These are phyloP conservation scores for Coffea eugenioides DNA, from an alignment of 257 asterid genomes.

Conservation along the genomic window DNA sequence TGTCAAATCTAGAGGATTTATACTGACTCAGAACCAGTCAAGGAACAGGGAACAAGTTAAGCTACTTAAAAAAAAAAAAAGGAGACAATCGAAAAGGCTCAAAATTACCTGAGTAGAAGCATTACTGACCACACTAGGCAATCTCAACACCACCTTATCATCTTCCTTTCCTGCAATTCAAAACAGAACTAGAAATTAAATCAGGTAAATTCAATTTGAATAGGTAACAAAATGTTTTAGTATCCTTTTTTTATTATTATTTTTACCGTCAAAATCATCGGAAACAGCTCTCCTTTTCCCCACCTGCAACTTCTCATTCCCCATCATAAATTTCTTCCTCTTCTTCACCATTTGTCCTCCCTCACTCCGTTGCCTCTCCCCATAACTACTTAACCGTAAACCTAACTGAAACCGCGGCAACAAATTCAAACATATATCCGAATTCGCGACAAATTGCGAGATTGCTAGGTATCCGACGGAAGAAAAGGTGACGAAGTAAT, in stretches of 20 bases:
- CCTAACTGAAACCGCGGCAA: constrained; percentile 22
- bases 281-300: constrained; percentile 26
- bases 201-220: not conserved
- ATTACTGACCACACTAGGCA: constrained; percentile 22
- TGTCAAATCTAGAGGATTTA: not conserved
- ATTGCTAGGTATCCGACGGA: constrained; percentile 38
- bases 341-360: constrained; percentile 27
- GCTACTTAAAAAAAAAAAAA: not conserved
- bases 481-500: constrained; percentile 52
- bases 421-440: constrained; percentile 9
- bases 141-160: constrained; percentile 13
- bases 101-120: constrained; percentile 42
- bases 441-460: constrained; percentile 33
- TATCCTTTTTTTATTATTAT: not conserved
- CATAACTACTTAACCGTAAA: constrained; percentile 13
- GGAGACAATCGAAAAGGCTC: not conserved
- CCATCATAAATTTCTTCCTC: constrained; percentile 45
- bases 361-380: constrained; percentile 9
- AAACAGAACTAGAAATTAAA: constrained; percentile 5
- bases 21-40: too few species aligned
- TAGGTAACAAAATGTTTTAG: not conserved
- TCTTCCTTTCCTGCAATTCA: constrained; percentile 37
- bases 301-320: constrained; percentile 23
- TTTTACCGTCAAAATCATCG: constrained; percentile 30
- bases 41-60: not conserved